Evolutionary conservation across 2,329 filamentous ascomycete genomes (phyloP).

Genomic region (Curvularia sp.): DNA sequence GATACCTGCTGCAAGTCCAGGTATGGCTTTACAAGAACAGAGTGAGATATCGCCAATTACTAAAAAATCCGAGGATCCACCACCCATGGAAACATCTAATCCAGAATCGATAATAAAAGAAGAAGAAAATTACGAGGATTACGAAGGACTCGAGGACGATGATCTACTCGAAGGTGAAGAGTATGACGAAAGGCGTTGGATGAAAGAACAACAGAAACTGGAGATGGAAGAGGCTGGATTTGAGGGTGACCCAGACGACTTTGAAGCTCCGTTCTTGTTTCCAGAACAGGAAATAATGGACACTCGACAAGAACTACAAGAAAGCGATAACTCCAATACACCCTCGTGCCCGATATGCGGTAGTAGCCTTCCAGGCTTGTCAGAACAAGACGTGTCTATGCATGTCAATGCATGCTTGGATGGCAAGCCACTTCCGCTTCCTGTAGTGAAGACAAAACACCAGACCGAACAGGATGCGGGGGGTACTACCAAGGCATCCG

Average conservation of each 20-base stretch:
- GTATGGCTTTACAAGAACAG: constrained; percentile 29
- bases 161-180: constrained; percentile 63
- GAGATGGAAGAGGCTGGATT: constrained; percentile 59
- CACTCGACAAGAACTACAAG: constrained; percentile 6
- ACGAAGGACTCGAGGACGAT: constrained; percentile 68
- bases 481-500: constrained; percentile 63
- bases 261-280: constrained; percentile 52
- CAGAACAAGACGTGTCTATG: constrained; percentile 70
- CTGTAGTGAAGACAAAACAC: constrained; percentile 26
- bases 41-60: constrained; percentile 24
- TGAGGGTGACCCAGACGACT: constrained; percentile 59
- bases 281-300: constrained; percentile 32
- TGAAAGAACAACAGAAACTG: constrained; percentile 71
- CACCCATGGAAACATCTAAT: constrained; percentile 42
- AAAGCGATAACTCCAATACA: constrained; percentile 26
- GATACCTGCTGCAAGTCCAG: constrained; percentile 24
- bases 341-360: constrained; percentile 79
- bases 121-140: constrained; percentile 59
- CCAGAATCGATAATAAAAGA: constrained; percentile 57
- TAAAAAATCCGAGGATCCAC: constrained; percentile 31
- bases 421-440: constrained; percentile 71
- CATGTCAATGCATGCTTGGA: constrained; percentile 96
- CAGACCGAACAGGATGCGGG: constrained; percentile 17
- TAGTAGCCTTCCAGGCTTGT: constrained; percentile 63
- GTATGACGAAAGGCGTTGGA: constrained; percentile 65